Evolutionary conservation across 2,329 filamentous ascomycete genomes (phyloP).

Genomic region (Pochonia chlamydosporia): DNA sequence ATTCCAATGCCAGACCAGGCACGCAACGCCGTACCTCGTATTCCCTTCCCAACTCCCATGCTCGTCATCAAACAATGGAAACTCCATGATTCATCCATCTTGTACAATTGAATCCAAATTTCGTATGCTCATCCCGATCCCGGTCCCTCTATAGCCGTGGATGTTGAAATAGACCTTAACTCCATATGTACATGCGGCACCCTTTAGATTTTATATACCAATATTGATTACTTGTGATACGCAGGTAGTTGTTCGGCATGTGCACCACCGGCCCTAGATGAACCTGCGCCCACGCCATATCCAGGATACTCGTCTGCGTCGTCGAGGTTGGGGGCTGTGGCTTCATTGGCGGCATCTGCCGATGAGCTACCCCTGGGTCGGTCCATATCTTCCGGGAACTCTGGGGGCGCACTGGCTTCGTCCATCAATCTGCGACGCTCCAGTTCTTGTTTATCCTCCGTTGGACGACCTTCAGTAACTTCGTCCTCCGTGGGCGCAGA

Average conservation of each 20-base stretch:
- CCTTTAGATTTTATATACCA: background rate
- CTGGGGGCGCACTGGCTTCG: slow-evolving; percentile 58
- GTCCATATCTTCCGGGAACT: slow-evolving; percentile 49
- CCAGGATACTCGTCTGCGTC: slow-evolving; percentile 41
- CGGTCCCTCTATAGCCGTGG: background rate
- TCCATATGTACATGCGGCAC: background rate
- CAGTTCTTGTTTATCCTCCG: slow-evolving; percentile 75
- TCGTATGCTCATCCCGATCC: background rate
- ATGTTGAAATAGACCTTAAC: background rate
- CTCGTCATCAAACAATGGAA: background rate
- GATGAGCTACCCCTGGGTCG: slow-evolving; percentile 23
- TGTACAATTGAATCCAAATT: background rate
- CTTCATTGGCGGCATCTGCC: slow-evolving; percentile 24
- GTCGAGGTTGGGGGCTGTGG: slow-evolving; percentile 53
- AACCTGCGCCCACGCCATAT: slow-evolving; percentile 20
- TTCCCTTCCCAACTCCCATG: background rate
- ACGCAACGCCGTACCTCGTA: background rate
- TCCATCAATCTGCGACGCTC: slow-evolving; percentile 59
- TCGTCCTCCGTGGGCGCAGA: slow-evolving; percentile 43
- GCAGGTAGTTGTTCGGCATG: slow-evolving; percentile 30
- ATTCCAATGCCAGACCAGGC: background rate
- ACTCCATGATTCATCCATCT: background rate
- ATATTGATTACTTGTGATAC: slow-evolving; percentile 28
- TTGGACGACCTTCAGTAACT: slow-evolving; percentile 20
- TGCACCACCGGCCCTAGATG: slow-evolving; percentile 12